Evolutionary conservation across 768 basidiomycete species (phyloP).

Genomic region (Suillus paluster): DNA sequence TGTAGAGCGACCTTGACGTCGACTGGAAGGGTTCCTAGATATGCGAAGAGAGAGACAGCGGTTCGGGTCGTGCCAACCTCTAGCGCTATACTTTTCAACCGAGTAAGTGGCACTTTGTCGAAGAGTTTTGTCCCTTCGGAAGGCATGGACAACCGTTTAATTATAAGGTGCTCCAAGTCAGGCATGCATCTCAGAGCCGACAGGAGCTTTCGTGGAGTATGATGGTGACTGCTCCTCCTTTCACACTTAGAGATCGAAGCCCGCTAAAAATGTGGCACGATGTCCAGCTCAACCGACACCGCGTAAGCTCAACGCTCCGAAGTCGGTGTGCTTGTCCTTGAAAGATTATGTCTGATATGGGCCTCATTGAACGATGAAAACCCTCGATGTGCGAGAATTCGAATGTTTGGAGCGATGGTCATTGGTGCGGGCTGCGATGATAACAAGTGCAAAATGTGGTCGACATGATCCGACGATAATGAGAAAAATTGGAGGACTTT

Average conservation of each 20-base stretch:
- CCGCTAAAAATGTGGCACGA: conserved; percentile 36
- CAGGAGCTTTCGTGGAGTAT: conserved; percentile 30
- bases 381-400: conserved; percentile 14
- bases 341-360: conserved; percentile 34
- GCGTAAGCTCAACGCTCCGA: conserved; percentile 32
- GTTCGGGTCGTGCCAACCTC: too few relatives aligned
- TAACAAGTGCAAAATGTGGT: conserved; percentile 24
- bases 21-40: neutral
- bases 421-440: neutral
- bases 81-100: neutral
- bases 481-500: conserved; percentile 26
- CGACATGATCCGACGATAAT: conserved; percentile 33
- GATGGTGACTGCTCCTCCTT: conserved; percentile 20
- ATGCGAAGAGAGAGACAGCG: neutral
- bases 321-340: conserved; percentile 35
- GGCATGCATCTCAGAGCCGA: conserved; percentile 37
- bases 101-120: neutral
- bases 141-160: neutral
- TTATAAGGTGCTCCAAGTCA: conserved; percentile 14
- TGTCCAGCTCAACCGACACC: conserved; percentile 38
- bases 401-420: conserved; percentile 9
- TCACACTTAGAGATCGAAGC: conserved; percentile 39
- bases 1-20: neutral
- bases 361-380: conserved; percentile 22
- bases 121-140: neutral